A percentile compares a stretch with the other conserved stretches of the same genome.
These are phyloP conservation scores for Calonectria pseudoreteaudii DNA, from an alignment of 2,329 filamentous ascomycete genomes.

Conservation along the genomic window DNA sequence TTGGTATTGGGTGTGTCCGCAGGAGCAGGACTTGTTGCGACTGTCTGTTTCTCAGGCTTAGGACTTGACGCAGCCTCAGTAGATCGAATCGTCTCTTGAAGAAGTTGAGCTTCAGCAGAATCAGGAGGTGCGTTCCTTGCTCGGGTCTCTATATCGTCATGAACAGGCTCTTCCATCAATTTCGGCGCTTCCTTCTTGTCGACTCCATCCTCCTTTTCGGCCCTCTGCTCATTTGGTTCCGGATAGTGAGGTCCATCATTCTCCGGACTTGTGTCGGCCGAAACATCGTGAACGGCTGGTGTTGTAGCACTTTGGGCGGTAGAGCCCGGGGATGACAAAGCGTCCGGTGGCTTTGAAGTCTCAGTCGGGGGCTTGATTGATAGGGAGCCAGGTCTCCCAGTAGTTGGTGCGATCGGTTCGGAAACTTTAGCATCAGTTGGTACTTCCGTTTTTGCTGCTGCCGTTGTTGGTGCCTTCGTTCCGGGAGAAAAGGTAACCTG, in stretches of 20 bases:
- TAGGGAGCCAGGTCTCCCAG: constrained; percentile 26
- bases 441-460: constrained; percentile 16
- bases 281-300: constrained; percentile 74
- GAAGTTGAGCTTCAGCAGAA: constrained; percentile 58
- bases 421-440: constrained; percentile 20
- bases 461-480: constrained; percentile 44
- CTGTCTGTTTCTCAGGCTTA: constrained; percentile 13
- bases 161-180: constrained; percentile 22
- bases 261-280: constrained; percentile 80
- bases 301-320: constrained; percentile 81
- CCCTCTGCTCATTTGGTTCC: constrained; percentile 61
- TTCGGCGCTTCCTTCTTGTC: constrained; percentile 29
- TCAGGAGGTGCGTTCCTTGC: constrained; percentile 38
- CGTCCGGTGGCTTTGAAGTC: constrained; percentile 53
- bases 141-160: constrained; percentile 36
- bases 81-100: constrained; percentile 56
- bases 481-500: constrained; percentile 49
- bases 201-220: constrained; percentile 51
- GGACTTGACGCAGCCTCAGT: constrained; percentile 35
- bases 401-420: constrained; percentile 2
- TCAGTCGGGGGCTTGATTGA: constrained; percentile 53
- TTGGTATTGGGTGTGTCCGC: constrained; percentile 18
- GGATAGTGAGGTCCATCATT: constrained; percentile 71
- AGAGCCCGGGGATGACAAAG: constrained; percentile 69
- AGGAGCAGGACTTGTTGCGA: not conserved